Percentiles rank a stretch among this genome's conserved stretches.
Evolutionary conservation across 257 asterid genomes (phyloP).

Genomic region (Solanum pennellii): DNA sequence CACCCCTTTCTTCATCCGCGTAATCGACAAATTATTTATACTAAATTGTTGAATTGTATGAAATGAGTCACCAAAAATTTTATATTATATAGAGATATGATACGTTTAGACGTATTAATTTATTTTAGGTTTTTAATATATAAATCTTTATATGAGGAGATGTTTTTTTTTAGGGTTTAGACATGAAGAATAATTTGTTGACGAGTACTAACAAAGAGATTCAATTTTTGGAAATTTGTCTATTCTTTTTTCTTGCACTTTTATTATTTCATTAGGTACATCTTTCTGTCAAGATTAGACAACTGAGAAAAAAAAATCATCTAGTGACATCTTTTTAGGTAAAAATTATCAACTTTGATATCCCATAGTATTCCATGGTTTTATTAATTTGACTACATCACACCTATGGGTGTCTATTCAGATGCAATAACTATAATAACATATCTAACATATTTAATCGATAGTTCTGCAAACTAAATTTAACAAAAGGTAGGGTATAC

Average conservation of each 20-base stretch:
- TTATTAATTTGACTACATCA: background rate
- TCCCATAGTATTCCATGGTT: background rate
- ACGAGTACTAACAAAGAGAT: background rate
- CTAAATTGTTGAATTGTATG: background rate
- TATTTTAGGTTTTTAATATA: background rate
- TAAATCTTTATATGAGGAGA: background rate
- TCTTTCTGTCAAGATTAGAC: background rate
- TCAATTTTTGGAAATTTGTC: background rate
- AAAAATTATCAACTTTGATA: background rate
- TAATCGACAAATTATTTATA: background rate
- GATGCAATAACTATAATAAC: background rate
- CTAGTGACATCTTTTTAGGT: too few species aligned
- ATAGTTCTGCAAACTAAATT: too few species aligned
- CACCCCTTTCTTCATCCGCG: background rate
- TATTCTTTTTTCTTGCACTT: background rate
- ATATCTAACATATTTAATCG: too few species aligned
- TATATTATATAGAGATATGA: background rate
- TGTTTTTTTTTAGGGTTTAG: background rate
- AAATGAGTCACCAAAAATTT: fast-evolving
- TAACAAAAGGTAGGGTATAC: background rate
- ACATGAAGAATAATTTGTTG: background rate
- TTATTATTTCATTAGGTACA: background rate
- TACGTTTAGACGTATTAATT: background rate
- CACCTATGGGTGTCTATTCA: background rate
- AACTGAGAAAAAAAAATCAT: background rate